Evolutionary conservation across 768 basidiomycete species (phyloP), one percentile per base, ranked within the genome.

Genomic region (Podaxis rugospora): DNA sequence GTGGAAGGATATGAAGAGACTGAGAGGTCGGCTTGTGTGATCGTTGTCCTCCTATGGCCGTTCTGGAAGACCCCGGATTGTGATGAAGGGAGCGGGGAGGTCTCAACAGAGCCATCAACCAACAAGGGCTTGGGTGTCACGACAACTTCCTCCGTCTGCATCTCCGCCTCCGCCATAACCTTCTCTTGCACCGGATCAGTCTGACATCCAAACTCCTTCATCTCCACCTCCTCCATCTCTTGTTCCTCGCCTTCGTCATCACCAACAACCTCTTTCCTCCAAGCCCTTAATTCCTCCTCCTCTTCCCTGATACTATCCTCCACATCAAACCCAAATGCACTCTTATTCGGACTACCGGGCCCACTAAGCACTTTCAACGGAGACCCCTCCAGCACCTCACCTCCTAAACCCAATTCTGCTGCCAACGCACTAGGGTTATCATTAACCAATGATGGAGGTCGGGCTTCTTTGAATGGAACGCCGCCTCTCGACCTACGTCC

Each of bases 391-490:
- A 39, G 36, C n/a, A 25, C 55, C 21, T 62, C 53, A 0, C 64
- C 65, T 6, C 65, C 67, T 21, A 69, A 61, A 14, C 73, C 68
- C 51, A 92, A 74, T 67, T 89, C 90, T 42, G 83, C 80, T 25
- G 89, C 85, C 39, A 92, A 80, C 6, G 88, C 84, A 66, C 88
- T 89, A 0, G 90, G 65, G n/a, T 61, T 89, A 16, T 85, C 83
- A 42, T 84, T 88, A 7, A 92, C 83, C 32, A 92, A 74, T 0
- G 88, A 90, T 23, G 85, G 76, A 14, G 90, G 89, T 28, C 90
- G 79, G 11, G 83, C 81, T 64, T 90, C 85, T 65, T 86, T 85
- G 75, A 81, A 89, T 5, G 88, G 83, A 32, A 83, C 83, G 59
- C 89, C 89, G 55, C 88, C 88, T 21, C 89, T 76, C 6, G 77